Percentiles rank a stretch among this genome's conserved stretches.
Evolutionary conservation across 139 green algal species (phyloP).

Genomic region (Gonium pectorale): DNA sequence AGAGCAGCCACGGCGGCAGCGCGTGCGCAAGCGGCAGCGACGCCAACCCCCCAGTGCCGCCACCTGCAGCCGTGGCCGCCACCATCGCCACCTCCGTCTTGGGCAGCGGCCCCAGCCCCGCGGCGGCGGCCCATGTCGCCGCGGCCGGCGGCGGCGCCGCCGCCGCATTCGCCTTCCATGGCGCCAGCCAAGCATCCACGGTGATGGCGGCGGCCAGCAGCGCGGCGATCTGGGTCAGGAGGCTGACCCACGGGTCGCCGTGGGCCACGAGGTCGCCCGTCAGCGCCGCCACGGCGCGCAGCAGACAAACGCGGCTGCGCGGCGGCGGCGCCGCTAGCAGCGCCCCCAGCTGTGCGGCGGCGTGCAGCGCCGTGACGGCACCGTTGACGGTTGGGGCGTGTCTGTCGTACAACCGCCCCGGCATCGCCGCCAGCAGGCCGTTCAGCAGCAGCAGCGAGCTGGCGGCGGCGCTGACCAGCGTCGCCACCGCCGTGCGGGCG

Average conservation of each 20-base stretch:
- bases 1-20: too few relatives aligned
- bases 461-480: not conserved
- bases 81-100: too few relatives aligned
- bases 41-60: too few relatives aligned
- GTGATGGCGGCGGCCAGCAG: not conserved
- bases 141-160: not conserved
- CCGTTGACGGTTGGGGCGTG: not conserved
- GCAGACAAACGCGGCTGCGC: conserved; percentile 1
- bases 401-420: conserved; percentile 4
- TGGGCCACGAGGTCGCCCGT: conserved; percentile 6
- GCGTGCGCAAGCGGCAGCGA: too few relatives aligned
- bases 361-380: not conserved
- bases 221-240: not conserved
- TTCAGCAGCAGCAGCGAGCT: conserved; percentile 18
- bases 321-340: not conserved
- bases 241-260: conserved; percentile 1
- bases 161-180: not conserved
- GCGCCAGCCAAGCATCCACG: not conserved
- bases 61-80: too few relatives aligned
- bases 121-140: not conserved
- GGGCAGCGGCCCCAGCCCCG: too few relatives aligned
- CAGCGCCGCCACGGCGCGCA: conserved; percentile 1
- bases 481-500: not conserved
- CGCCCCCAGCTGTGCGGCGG: not conserved
- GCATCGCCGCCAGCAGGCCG: conserved; percentile 14